Evolutionary conservation across 495 filamentous ascomycete genomes (phyloP).

Genomic region (Chaetomium fimeti): DNA sequence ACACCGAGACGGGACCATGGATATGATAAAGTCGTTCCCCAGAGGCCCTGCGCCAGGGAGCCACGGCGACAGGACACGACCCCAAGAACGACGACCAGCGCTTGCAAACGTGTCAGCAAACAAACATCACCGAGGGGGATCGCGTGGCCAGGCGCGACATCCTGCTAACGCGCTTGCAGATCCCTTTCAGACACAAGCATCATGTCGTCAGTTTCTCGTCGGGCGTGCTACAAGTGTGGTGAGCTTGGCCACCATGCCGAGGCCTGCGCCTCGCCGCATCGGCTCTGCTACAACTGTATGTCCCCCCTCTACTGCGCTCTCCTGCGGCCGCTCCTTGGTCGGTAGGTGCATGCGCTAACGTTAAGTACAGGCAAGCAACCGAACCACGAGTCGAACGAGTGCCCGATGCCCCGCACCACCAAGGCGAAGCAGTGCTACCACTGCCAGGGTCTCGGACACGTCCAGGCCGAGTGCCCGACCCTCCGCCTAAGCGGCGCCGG

Average conservation of each 20-base stretch:
- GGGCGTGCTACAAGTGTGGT: conserved; percentile 99
- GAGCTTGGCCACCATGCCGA: conserved; percentile 99
- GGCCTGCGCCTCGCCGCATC: conserved; percentile 93
- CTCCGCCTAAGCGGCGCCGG: conserved; percentile 80
- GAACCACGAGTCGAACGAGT: conserved; percentile 95
- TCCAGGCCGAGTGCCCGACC: conserved; percentile 98
- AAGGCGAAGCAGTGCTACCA: conserved; percentile 99
- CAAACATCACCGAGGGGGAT: background rate
- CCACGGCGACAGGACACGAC: background rate
- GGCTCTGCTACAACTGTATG: conserved; percentile 98
- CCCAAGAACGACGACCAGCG: background rate
- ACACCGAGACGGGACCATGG: background rate
- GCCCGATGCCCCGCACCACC: conserved; percentile 92
- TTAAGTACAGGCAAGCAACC: conserved; percentile 71
- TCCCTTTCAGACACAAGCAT: conserved; percentile 31
- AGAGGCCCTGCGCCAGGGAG: background rate
- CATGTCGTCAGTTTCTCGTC: conserved; percentile 93
- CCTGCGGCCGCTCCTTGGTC: background rate
- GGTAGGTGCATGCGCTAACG: conserved; percentile 18
- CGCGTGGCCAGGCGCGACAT: background rate
- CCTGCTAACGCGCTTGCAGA: conserved; percentile 15
- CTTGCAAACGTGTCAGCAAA: conserved; percentile 20
- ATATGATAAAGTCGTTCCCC: background rate
- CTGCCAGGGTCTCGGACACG: conserved; percentile 96
- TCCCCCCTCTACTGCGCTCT: conserved; percentile 5